Evolutionary conservation across 805 yeast genomes (phyloP).

Genomic region (Candida dendrica): DNA sequence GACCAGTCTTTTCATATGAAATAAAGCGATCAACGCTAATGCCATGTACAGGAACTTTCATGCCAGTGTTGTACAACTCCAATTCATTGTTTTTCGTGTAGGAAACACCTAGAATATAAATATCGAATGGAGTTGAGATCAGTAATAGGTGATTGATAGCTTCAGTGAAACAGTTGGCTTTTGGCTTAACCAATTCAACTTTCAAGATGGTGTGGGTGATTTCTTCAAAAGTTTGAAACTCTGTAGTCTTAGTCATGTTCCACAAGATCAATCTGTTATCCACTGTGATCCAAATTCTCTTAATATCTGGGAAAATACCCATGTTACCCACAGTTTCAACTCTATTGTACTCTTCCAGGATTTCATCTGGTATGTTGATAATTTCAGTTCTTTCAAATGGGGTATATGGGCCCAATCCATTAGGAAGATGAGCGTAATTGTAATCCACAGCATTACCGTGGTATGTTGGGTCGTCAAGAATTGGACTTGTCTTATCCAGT

Average conservation of each 20-base stretch:
- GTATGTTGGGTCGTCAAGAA: conserved; percentile 41
- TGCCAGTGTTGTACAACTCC: conserved; percentile 74
- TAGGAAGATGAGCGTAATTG: conserved; percentile 48
- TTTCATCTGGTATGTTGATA: conserved; percentile 71
- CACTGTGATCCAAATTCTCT: conserved; percentile 78
- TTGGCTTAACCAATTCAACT: conserved; percentile 76
- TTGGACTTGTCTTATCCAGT: conserved; percentile 50
- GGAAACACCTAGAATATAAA: conserved; percentile 71
- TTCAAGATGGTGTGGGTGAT: conserved; percentile 69
- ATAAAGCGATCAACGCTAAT: conserved; percentile 59
- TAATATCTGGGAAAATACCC: conserved; percentile 78
- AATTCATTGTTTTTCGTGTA: conserved; percentile 38
- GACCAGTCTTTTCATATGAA: conserved; percentile 56
- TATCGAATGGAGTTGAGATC: conserved; percentile 72
- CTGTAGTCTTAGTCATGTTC: conserved; percentile 62
- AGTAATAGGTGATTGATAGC: conserved; percentile 66
- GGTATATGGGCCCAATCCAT: conserved; percentile 44
- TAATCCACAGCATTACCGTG: conserved; percentile 59
- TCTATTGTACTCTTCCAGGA: conserved; percentile 63
- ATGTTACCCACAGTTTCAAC: conserved; percentile 63
- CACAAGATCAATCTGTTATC: conserved; percentile 80
- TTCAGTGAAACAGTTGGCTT: conserved; percentile 70
- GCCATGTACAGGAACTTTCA: conserved; percentile 76
- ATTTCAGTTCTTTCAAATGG: conserved; percentile 70
- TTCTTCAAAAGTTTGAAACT: conserved; percentile 76